Evolutionary conservation across 805 yeast genomes (phyloP).

Genomic region (Helenozyma baotianmanensis): DNA sequence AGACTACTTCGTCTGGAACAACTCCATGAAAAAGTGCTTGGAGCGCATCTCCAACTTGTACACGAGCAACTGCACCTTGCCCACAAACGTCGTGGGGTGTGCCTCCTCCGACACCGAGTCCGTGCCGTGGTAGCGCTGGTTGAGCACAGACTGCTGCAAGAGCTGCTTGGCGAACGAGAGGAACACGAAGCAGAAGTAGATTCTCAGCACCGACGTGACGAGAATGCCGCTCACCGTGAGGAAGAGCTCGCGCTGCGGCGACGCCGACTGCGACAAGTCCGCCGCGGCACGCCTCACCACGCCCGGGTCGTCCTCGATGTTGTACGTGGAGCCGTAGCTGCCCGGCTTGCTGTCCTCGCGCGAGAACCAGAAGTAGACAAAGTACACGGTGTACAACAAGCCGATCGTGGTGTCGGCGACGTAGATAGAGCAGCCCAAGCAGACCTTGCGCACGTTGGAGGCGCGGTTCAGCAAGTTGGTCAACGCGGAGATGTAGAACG

Average conservation of each 20-base stretch:
- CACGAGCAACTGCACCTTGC: slow-evolving; percentile 18
- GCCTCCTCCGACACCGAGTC: slow-evolving; percentile 24
- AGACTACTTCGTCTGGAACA: no score
- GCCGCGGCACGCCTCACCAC: slow-evolving; percentile 5
- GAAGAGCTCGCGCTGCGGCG: slow-evolving; percentile 50
- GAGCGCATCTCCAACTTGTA: slow-evolving; percentile 30
- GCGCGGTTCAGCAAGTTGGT: slow-evolving; percentile 30
- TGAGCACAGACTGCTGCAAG: slow-evolving; percentile 33
- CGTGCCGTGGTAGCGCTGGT: slow-evolving; percentile 19
- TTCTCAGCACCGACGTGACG: slow-evolving; percentile 42
- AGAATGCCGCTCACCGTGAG: slow-evolving; percentile 51
- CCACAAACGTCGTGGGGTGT: slow-evolving; percentile 16
- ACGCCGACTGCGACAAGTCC: slow-evolving; percentile 53
- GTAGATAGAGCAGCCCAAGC: slow-evolving; percentile 62
- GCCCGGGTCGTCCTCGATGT: not conserved
- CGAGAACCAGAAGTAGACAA: slow-evolving; percentile 71
- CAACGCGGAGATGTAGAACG: slow-evolving; percentile 63
- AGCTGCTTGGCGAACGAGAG: slow-evolving; percentile 58
- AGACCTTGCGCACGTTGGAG: slow-evolving; percentile 56
- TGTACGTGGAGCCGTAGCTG: slow-evolving; percentile 20
- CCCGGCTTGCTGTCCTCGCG: slow-evolving; percentile 34
- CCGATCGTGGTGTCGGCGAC: slow-evolving; percentile 64
- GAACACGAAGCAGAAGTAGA: slow-evolving; percentile 58
- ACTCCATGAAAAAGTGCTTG: slow-evolving; percentile 22
- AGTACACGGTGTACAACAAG: slow-evolving; percentile 65